phyloP scores from a whole-genome alignment of 2,329 filamentous ascomycete genomes.

The Paraphoma sp. region DNA sequence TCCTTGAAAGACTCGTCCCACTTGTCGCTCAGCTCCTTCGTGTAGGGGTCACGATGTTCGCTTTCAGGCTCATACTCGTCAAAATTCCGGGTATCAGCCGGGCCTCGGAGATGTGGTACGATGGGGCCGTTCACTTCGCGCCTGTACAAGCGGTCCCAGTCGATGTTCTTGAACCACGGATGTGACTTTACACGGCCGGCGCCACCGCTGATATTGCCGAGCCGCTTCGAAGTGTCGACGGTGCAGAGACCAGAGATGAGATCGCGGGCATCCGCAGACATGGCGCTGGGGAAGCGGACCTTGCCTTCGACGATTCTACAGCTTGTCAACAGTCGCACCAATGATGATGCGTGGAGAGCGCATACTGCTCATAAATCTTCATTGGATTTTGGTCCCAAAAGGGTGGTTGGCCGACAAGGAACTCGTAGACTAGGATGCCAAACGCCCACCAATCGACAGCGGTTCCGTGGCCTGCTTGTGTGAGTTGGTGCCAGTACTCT shows the following conservation, averaged over 20 bases:
- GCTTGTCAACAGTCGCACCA: background rate
- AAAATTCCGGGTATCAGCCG: conserved; percentile 81
- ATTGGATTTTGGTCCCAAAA: conserved; percentile 89
- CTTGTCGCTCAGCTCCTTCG: conserved; percentile 69
- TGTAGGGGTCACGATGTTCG: conserved; percentile 69
- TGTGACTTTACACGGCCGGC: conserved; percentile 75
- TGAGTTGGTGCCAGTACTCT: conserved; percentile 19
- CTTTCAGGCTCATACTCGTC: conserved; percentile 83
- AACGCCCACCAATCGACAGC: conserved; percentile 90
- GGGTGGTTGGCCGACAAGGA: conserved; percentile 82
- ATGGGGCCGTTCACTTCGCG: conserved; percentile 73
- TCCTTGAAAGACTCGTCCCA: conserved; percentile 76
- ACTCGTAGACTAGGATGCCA: conserved; percentile 84
- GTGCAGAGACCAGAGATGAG: conserved; percentile 80
- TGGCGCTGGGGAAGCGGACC: conserved; percentile 72
- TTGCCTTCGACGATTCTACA: conserved; percentile 78
- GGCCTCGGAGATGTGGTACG: conserved; percentile 73
- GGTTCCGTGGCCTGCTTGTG: conserved; percentile 61
- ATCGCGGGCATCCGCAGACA: conserved; percentile 74
- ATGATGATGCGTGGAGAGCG: background rate
- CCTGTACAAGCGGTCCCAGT: conserved; percentile 76
- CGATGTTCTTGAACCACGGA: conserved; percentile 74
- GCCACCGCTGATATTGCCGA: conserved; percentile 80
- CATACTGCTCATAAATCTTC: conserved; percentile 77
- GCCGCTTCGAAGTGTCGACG: conserved; percentile 76